Evolutionary conservation across 2,329 filamentous ascomycete genomes (phyloP), one percentile per base, ranked within the genome.

Genomic region (Raffaelea deltoideospora): DNA sequence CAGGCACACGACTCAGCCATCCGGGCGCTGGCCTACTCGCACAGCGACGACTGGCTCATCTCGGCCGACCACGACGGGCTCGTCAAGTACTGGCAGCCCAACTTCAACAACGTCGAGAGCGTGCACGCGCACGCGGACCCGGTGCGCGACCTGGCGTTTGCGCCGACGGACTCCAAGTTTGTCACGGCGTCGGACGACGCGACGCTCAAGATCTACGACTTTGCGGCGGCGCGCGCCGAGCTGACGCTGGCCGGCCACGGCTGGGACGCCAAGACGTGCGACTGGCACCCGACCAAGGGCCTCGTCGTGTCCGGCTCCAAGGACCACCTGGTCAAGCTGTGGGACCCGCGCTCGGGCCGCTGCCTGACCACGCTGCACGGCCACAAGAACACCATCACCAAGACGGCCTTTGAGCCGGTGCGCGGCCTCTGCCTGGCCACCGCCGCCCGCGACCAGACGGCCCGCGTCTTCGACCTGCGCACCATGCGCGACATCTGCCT

Each of bases 401-500:
- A 90, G 53, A 92, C 87, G 1, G 62, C 80, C 32, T 98, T 98
- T 52, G 90, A 95, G 53, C 79, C 79, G 35, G 77, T 83, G 10
- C 79, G 83, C 50, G 87, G 84, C 22, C 71, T 79, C 45, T 79
- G 93, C 42, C 70, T 98, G 33, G 90, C 88, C 26, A 95, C 90
- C 1, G 92, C 86, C 23, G 90, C 87, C 31, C 74, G 90, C 53
- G 90, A 98, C 51, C 84, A 93, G 54, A 93, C 84, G 1, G 86
- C 87, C 9, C 76, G 90, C 41, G 76, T 98, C 32, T 96, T 96
- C 50, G 90, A 98, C 54, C 67, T 98, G 38, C 76, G 90, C 34
- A 94, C 94, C 81, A 96, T 98, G 90, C 81, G 90, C 44, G 90
- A 98, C 55, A 87, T 96, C 38, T 84, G 86, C 48, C 72, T 96